Conservation (phyloP, 2,329 filamentous ascomycete genomes). For the Colletotrichum scovillei region DNA sequence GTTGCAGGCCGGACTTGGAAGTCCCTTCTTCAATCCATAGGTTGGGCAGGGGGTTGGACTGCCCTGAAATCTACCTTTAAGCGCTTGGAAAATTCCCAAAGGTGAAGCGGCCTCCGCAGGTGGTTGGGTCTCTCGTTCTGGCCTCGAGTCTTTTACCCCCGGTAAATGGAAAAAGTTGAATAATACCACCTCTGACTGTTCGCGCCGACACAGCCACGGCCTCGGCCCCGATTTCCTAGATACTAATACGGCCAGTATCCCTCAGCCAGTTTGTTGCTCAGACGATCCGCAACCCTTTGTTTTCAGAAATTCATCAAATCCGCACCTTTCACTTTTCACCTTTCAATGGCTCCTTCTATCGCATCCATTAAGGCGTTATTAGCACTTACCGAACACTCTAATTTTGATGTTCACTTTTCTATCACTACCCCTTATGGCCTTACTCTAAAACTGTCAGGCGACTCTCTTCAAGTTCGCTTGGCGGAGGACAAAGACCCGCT, state of each 20-base stretch:
- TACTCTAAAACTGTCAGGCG: neutral
- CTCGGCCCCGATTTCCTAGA: neutral
- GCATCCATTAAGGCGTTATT: neutral
- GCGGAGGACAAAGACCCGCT: neutral
- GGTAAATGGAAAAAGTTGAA: neutral
- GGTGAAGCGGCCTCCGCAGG: neutral
- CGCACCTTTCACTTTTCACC: neutral
- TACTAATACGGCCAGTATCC: neutral
- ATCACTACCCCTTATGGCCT: neutral
- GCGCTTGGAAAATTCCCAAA: neutral
- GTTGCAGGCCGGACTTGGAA: too few species aligned
- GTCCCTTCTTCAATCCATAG: neutral
- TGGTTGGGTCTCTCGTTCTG: neutral
- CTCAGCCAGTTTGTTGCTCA: neutral
- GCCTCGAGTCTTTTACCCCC: neutral
- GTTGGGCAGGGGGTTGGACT: neutral
- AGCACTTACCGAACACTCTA: neutral
- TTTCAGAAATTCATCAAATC: too few species aligned
- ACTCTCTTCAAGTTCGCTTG: neutral
- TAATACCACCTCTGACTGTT: too few species aligned
- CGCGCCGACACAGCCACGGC: too few species aligned
- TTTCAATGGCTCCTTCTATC: neutral
- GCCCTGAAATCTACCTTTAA: neutral
- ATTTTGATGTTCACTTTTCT: neutral
- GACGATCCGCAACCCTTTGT: neutral